phyloP scores from a whole-genome alignment of 2,329 filamentous ascomycete genomes.

The Chaetothyriales sp. region DNA sequence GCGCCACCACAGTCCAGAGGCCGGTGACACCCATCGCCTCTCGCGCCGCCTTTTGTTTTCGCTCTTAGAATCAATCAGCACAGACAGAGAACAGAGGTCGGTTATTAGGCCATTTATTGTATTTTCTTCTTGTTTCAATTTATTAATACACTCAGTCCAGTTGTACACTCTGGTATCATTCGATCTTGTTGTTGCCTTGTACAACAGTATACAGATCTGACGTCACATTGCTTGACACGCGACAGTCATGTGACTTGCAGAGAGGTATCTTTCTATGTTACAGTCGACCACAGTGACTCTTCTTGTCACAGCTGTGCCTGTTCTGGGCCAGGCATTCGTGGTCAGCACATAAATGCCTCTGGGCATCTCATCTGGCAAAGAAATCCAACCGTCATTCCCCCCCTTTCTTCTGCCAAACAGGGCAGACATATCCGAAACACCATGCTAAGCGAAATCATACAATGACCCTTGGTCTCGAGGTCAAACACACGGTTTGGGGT shows the following conservation, averaged over 20 bases:
- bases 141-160: too few species aligned
- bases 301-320: background rate
- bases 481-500: background rate
- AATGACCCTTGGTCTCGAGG: background rate
- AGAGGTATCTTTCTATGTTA: background rate
- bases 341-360: background rate
- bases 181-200: too few species aligned
- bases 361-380: background rate
- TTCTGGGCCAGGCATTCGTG: background rate
- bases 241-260: background rate
- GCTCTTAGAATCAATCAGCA: too few species aligned
- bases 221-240: background rate
- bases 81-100: too few species aligned
- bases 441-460: background rate
- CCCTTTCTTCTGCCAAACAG: background rate
- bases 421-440: background rate
- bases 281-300: background rate
- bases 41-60: too few species aligned
- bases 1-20: slow-evolving; percentile 91
- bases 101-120: too few species aligned
- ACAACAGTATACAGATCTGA: too few species aligned
- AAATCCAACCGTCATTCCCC: background rate
- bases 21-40: slow-evolving; percentile 81
- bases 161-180: too few species aligned
- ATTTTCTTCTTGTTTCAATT: too few species aligned